These are phyloP conservation scores for Aspergillus asperescens DNA, from an alignment of 495 filamentous ascomycete genomes.

Conservation along the genomic window DNA sequence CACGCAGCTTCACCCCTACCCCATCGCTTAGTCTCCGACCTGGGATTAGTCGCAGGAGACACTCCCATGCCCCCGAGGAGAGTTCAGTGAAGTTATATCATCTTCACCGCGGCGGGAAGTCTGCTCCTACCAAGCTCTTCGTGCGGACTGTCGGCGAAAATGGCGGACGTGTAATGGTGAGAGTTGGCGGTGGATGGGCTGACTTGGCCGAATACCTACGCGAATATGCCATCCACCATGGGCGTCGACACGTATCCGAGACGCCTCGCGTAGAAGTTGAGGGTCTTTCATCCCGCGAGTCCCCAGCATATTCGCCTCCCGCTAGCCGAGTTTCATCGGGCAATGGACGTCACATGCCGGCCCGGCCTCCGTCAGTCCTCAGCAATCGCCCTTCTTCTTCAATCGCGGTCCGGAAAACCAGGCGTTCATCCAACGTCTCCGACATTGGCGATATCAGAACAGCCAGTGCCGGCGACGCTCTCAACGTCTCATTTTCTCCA, in stretches of 20 bases:
- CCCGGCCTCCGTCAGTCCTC: constrained; percentile 32
- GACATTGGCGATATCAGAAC: constrained; percentile 30
- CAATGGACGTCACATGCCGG: constrained; percentile 30
- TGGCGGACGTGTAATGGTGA: constrained; percentile 94
- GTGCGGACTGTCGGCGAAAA: constrained; percentile 85
- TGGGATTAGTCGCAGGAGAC: constrained; percentile 40
- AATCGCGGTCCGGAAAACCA: constrained; percentile 36
- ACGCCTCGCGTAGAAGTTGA: constrained; percentile 42
- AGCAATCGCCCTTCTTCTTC: constrained; percentile 38
- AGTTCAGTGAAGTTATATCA: constrained; percentile 86
- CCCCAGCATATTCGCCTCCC: constrained; percentile 31
- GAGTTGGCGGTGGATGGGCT: constrained; percentile 94
- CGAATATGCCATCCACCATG: constrained; percentile 88
- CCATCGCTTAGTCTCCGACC: constrained; percentile 69
- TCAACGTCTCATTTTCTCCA: constrained; percentile 31
- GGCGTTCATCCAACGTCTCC: constrained; percentile 37
- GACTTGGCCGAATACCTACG: constrained; percentile 92
- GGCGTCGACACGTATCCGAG: constrained; percentile 43
- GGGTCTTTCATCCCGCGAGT: constrained; percentile 32
- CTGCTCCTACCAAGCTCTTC: constrained; percentile 85
- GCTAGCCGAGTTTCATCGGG: constrained; percentile 21
- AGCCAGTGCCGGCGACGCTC: constrained; percentile 23
- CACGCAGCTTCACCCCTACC: constrained; percentile 49
- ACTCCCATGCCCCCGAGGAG: constrained; percentile 38
- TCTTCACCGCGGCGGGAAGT: constrained; percentile 73